A percentile compares a stretch with the other conserved stretches of the same genome.
phyloP scores from a whole-genome alignment of 192 early-diverging fungal genomes.

The Backusella tuberculispora region DNA sequence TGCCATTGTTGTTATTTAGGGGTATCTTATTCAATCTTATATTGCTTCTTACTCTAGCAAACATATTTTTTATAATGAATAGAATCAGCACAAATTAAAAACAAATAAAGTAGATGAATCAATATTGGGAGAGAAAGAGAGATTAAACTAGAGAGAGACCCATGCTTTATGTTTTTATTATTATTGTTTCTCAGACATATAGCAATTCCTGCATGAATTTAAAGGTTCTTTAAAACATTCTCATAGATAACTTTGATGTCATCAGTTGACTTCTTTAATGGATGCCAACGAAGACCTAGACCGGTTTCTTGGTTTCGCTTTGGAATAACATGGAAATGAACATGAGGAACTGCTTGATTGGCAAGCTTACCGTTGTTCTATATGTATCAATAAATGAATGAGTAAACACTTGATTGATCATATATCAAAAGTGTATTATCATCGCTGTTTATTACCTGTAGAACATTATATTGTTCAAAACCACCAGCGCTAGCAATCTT shows the following conservation, averaged over 20 bases:
- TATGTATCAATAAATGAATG: neutral
- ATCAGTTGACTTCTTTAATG: constrained; percentile 26
- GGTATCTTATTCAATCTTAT: neutral
- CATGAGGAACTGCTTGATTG: constrained; percentile 81
- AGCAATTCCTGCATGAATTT: neutral
- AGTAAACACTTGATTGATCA: neutral
- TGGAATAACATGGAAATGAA: constrained; percentile 94
- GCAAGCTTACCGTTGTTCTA: constrained; percentile 60
- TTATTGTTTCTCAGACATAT: neutral
- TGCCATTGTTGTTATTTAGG: neutral
- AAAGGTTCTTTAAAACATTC: constrained; percentile 24
- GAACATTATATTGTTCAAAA: constrained; percentile 84
- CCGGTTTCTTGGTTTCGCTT: constrained; percentile 70
- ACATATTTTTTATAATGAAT: neutral
- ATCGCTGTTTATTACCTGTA: constrained; percentile 62
- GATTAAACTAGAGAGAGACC: neutral
- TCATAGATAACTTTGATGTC: constrained; percentile 30
- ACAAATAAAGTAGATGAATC: too few relatives aligned
- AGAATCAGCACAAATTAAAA: neutral
- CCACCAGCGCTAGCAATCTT: constrained; percentile 78
- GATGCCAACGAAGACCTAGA: constrained; percentile 67
- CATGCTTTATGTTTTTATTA: neutral
- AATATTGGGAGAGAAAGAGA: neutral
- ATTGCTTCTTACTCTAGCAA: constrained; percentile 1
- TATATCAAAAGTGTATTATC: neutral